Base-by-base conservation (phyloP, 1,284 basidiomycete species). In the Clitocybe nebularis region DNA sequence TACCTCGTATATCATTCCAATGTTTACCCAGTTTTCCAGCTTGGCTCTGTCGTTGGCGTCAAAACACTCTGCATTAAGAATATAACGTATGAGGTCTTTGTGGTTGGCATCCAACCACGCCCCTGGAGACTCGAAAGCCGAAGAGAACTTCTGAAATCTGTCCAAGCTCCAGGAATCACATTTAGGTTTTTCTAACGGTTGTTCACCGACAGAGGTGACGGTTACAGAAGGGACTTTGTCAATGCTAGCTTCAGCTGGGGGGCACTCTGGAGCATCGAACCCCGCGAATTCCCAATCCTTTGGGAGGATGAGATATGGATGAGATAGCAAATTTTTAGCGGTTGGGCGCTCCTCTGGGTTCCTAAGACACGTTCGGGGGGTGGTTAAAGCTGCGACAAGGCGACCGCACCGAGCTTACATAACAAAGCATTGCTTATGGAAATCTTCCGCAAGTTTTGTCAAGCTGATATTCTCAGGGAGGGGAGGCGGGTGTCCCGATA, bases 401-500 rank as follows among this genome's bases (percentile, higher is more conserved):
- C 14, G 13, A 41, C 43, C 26, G 44, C 26, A 16, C 20, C 9
- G 17, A n/a, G 62, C 77, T 49, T 51, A 81, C 82, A 83, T 75
- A 13, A 81, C 77, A 52, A 93, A 86, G 61, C 90, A 92, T 56
- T 76, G 75, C 50, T 78, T 72, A 48, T 89, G 69, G 54, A 93
- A 91, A 53, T 89, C 81, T 37, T 76, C 67, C 2, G 84, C 88
- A 25, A 73, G 63, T 1, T 70, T 62, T 13, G 76, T 75, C 8
- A 92, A 63, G 4, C 64, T 61, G 17, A 88, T 74, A 46, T 85
- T 82, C 2, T 72, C 62, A 1, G 89, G 90, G 11, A 93, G 71
- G 0, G 87, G 86, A 3, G 90, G 90, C 9, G 81, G 75, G 51
- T 77, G 68, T 37, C 80, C 72, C 46, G 80, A 76, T 36, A 79